Percentiles rank a stretch among this genome's conserved stretches.
Evolutionary conservation across 2,329 filamentous ascomycete genomes (phyloP).

Genomic region (Sarocladium brachiariae): DNA sequence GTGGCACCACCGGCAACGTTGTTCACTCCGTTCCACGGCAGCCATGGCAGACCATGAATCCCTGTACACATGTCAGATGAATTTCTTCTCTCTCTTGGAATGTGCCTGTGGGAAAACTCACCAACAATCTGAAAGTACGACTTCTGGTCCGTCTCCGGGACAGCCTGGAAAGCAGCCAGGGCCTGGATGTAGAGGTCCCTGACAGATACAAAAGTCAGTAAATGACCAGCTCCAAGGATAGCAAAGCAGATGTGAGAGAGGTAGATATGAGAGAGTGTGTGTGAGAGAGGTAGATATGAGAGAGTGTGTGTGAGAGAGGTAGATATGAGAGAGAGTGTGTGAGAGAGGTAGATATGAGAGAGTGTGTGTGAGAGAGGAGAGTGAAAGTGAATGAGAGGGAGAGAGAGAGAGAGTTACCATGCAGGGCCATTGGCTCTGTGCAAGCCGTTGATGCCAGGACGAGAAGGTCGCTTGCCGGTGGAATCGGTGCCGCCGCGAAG

Average conservation of each 20-base stretch:
- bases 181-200: slow-evolving; percentile 9
- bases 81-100: too few relatives aligned
- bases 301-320: too few relatives aligned
- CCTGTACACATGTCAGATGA: not conserved
- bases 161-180: slow-evolving; percentile 6
- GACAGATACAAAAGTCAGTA: too few relatives aligned
- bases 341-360: too few relatives aligned
- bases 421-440: not conserved
- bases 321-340: too few relatives aligned
- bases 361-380: too few relatives aligned
- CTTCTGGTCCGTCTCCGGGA: not conserved
- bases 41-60: slow-evolving; percentile 5
- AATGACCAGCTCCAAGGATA: too few relatives aligned
- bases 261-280: too few relatives aligned
- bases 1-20: slow-evolving; percentile 20
- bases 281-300: too few relatives aligned
- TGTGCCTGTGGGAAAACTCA: not conserved
- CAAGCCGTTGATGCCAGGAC: not conserved
- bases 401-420: not conserved
- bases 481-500: not conserved
- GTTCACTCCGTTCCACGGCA: slow-evolving; percentile 33
- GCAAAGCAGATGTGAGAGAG: too few relatives aligned
- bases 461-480: slow-evolving; percentile 1
- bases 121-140: slow-evolving; percentile 9
- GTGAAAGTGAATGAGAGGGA: too few relatives aligned